Base-by-base conservation (phyloP, 1,139 yeast species). In the Lodderomyces pseudojiufengensis region DNA sequence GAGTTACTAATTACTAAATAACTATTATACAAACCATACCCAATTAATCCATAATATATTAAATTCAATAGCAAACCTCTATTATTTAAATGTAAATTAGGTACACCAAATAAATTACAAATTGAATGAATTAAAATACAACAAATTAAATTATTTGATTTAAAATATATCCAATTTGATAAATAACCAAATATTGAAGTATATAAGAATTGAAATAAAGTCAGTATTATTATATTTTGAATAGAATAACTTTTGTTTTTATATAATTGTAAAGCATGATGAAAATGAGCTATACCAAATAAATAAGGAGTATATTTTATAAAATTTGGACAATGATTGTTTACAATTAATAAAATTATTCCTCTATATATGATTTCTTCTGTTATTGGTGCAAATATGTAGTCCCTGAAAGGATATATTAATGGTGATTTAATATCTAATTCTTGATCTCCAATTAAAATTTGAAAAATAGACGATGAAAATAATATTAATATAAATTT, bases 251-350 rank as follows among this genome's bases (percentile, higher is more conserved):
- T 5, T 54, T 63, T 21, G 29, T 39, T 41, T 7, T 55, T 49
- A 42, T 65, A 67, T 36, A 76, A 50, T 41, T 80, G 85, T 46
- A 70, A 71, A 1, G 80, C 95, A 57, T 92, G 97, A 54, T 92
- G 96, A 13, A 84, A 41, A 59, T 92, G 99, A 0, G 97, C 97
- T n/a, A 86, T 52, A 1, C 96, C 95, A 63, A 92, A 92, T 45
- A 80, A 72, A 14, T 81, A 51, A 0, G 97, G 95, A 2, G 90
- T 71, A 20, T 59, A 56, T 34, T 58, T 51, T 14, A 38, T 21
- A 16, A 33, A 33, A 24, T 13, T 11, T 3, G 36, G 29, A 12
- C 35, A 30, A 42, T 36, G 30, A 15, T 33, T 29, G 2, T 30
- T 25, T 2, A 35, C 34, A 4, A 43, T 39, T 6, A 43, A 35